A percentile compares a stretch with the other conserved stretches of the same genome.
These are phyloP conservation scores for Solanum hybrid DNA, from an alignment of 305 asterid genomes.

Conservation along the genomic window DNA sequence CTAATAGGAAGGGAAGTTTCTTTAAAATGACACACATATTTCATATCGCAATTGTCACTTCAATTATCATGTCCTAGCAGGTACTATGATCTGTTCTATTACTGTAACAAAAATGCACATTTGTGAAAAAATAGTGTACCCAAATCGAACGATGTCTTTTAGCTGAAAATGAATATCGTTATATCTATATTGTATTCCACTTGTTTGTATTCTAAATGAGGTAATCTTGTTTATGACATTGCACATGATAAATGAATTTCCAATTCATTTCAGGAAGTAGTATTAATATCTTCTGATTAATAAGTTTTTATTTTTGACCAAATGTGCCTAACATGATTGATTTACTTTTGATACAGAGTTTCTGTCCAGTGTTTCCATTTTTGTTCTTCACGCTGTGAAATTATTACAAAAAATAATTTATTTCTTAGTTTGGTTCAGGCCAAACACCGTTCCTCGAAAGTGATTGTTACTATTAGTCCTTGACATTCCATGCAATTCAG, in stretches of 20 bases:
- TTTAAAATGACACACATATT: not conserved
- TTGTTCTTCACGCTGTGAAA: not conserved
- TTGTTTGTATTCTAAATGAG: not conserved
- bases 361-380: not conserved
- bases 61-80: slow-evolving; percentile 3
- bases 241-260: not conserved
- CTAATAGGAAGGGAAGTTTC: not conserved
- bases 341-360: not conserved
- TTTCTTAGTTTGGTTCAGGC: not conserved
- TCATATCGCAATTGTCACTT: not conserved
- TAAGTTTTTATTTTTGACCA: not conserved
- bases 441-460: not conserved
- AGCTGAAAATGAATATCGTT: not conserved
- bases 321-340: not conserved
- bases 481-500: not conserved
- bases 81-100: not conserved
- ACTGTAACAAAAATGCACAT: not conserved
- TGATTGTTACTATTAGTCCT: not conserved
- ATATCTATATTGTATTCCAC: not conserved
- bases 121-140: not conserved
- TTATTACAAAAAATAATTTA: not conserved
- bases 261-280: not conserved
- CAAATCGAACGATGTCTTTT: not conserved
- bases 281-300: not conserved
- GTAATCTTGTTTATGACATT: not conserved